Evolutionary conservation across 73 alveolate species (phyloP).

Genomic region (Tetrahymena elliotti): DNA sequence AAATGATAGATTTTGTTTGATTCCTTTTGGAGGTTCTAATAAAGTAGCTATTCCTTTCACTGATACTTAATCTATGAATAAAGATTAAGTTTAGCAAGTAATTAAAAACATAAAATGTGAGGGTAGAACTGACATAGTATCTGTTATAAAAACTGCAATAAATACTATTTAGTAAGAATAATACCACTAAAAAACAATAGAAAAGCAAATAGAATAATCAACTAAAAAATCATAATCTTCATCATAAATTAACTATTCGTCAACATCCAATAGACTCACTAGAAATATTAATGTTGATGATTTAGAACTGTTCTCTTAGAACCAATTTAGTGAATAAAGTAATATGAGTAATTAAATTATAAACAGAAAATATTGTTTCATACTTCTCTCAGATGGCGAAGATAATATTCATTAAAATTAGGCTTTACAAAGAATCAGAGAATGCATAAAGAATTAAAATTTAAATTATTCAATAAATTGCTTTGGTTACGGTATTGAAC

Average conservation of each 20-base stretch:
- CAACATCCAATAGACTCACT: not conserved
- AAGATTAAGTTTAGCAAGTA: not conserved
- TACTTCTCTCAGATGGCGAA: not conserved
- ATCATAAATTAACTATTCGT: not conserved
- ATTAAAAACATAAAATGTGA: not conserved
- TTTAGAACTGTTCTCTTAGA: not conserved
- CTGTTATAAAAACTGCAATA: not conserved
- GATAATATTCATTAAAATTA: not conserved
- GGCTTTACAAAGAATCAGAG: not conserved
- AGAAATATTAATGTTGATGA: not conserved
- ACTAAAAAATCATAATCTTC: not conserved
- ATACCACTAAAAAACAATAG: not conserved
- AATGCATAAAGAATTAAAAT: not conserved
- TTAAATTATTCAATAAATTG: not conserved
- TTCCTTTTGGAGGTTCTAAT: not conserved
- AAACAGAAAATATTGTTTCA: not conserved
- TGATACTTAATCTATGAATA: not conserved
- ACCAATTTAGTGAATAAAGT: not conserved
- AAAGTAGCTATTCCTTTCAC: not conserved
- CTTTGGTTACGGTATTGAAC: not conserved
- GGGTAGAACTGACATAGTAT: not conserved
- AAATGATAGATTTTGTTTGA: not conserved
- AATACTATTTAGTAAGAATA: not conserved
- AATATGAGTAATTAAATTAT: not conserved
- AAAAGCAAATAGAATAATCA: not conserved